Percentiles rank a stretch among this genome's conserved stretches.
These are phyloP conservation scores for Thermomyces lanuginosus DNA, from an alignment of 2,329 filamentous ascomycete species.

Conservation along the genomic window DNA sequence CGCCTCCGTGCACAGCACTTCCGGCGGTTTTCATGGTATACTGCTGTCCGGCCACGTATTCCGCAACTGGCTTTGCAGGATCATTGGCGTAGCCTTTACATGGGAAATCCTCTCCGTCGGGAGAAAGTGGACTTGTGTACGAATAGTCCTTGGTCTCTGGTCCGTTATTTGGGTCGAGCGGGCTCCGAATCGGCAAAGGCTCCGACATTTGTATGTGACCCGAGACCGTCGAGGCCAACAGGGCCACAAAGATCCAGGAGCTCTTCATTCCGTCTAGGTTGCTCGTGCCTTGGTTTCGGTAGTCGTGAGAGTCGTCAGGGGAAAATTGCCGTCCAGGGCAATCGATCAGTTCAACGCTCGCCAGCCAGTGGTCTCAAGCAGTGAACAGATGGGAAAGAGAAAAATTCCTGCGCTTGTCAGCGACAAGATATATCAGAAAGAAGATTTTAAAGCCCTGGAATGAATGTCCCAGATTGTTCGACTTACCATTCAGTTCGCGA, in stretches of 20 bases:
- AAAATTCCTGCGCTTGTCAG: too few species aligned
- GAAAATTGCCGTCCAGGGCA: too few species aligned
- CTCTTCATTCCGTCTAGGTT: too few species aligned
- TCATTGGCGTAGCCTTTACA: constrained; percentile 54
- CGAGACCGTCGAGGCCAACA: constrained; percentile 19
- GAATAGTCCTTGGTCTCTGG: constrained; percentile 46
- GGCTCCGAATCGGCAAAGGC: constrained; percentile 38
- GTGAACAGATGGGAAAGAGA: too few species aligned
- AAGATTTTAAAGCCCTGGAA: too few species aligned
- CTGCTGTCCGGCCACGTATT: constrained; percentile 44
- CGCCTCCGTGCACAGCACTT: constrained; percentile 48
- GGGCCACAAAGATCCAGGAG: constrained; percentile 12
- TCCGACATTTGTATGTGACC: constrained; percentile 41
- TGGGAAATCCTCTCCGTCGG: constrained; percentile 48
- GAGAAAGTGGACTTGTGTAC: constrained; percentile 50
- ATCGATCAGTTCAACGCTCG: too few species aligned
- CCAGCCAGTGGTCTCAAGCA: too few species aligned
- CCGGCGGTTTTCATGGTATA: constrained; percentile 51
- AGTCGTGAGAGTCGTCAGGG: not conserved
- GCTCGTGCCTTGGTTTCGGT: constrained; percentile 7
- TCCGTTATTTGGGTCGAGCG: constrained; percentile 29
- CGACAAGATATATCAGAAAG: too few species aligned
- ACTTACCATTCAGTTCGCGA: too few species aligned
- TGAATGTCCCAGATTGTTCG: too few species aligned
- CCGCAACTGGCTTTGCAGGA: constrained; percentile 39